phyloP scores from a whole-genome alignment of 306 rosid genomes.

The Nissolia schottii region DNA sequence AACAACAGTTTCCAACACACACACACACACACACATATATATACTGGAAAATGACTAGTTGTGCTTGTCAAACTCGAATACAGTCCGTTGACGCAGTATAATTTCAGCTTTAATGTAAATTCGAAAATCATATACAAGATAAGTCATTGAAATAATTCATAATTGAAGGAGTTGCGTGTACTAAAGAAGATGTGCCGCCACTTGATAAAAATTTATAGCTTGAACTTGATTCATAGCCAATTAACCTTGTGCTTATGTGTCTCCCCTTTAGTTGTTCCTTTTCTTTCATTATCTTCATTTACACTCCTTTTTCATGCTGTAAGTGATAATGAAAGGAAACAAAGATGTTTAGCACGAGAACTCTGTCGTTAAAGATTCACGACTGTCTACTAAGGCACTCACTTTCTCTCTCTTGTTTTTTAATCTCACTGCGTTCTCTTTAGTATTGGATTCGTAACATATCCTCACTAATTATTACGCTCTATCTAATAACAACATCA shows the following conservation, averaged over 20 bases:
- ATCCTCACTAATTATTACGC: not conserved
- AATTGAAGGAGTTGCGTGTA: not conserved
- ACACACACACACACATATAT: too few relatives aligned
- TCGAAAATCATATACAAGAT: too few relatives aligned
- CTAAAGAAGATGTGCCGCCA: not conserved
- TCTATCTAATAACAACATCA: not conserved
- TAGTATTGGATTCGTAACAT: too few relatives aligned
- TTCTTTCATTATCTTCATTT: not conserved
- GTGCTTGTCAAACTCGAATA: conserved; percentile 18
- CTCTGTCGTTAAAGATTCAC: too few relatives aligned
- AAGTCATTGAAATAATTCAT: too few relatives aligned
- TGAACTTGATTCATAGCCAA: not conserved
- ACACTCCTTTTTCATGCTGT: not conserved
- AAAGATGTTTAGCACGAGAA: too few relatives aligned
- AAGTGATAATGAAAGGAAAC: not conserved
- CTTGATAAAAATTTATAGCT: not conserved
- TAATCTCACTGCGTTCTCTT: not conserved
- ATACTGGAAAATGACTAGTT: not conserved
- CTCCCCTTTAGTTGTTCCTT: conserved; percentile 7
- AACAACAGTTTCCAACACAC: not conserved
- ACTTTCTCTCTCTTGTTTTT: too few relatives aligned
- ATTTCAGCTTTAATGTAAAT: not conserved
- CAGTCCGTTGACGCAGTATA: not conserved
- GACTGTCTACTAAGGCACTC: too few relatives aligned
- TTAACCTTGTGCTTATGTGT: not conserved